Evolutionary conservation across 2,329 filamentous ascomycete genomes (phyloP).

Genomic region (Colletotrichum gloeosporioides): DNA sequence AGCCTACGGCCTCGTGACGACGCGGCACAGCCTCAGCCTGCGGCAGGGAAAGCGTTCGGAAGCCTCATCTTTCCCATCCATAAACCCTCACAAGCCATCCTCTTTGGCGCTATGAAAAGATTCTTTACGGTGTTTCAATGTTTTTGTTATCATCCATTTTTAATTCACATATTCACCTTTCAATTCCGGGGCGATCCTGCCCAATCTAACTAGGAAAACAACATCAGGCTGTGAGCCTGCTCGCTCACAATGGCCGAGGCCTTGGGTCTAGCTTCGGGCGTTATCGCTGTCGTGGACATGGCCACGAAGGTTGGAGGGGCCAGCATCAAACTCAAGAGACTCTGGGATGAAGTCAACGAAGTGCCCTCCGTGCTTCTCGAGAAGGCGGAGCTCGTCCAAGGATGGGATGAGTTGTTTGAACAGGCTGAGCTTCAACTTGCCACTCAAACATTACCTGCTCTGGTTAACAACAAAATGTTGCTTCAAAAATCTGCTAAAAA

Average conservation of each 20-base stretch:
- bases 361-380: background rate
- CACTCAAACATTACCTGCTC: too few relatives aligned
- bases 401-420: background rate
- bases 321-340: background rate
- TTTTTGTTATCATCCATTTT: too few relatives aligned
- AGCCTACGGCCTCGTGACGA: background rate
- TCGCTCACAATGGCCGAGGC: background rate
- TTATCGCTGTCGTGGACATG: background rate
- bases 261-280: background rate
- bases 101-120: too few relatives aligned
- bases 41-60: too few relatives aligned
- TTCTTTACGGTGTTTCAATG: too few relatives aligned
- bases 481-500: background rate
- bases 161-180: accelerated
- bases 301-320: background rate
- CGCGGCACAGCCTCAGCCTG: background rate
- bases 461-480: accelerated
- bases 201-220: too few relatives aligned
- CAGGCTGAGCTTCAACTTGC: background rate
- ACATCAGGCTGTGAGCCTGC: too few relatives aligned
- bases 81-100: too few relatives aligned
- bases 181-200: too few relatives aligned
- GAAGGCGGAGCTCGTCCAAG: background rate
- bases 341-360: background rate
- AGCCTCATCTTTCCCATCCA: background rate